Conservation (phyloP, 495 filamentous ascomycete species). For the Aspergillus biplanus region DNA sequence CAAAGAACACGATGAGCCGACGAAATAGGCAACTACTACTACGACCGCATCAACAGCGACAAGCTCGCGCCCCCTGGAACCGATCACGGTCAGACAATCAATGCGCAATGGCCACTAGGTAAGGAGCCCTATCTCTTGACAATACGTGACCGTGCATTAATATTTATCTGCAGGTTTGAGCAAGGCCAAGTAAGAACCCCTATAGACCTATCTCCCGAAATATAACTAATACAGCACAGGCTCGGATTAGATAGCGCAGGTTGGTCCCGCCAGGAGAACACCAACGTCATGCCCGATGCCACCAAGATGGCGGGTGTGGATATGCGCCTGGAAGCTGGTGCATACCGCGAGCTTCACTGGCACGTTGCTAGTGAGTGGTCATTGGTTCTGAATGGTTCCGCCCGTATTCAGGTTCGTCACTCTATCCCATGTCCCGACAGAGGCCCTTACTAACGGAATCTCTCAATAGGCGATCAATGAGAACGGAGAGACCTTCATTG, state of each 20-base stretch:
- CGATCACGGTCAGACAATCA: constrained; percentile 63
- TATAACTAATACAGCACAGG: constrained; percentile 25
- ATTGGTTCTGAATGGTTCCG: constrained; percentile 65
- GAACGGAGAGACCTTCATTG: constrained; percentile 65
- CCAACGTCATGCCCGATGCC: constrained; percentile 63
- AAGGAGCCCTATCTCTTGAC: constrained; percentile 12
- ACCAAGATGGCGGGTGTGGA: constrained; percentile 75
- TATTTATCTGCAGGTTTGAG: constrained; percentile 48
- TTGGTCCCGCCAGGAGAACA: constrained; percentile 72
- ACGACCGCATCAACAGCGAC: constrained; percentile 69
- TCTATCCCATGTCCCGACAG: background rate
- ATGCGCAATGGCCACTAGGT: constrained; percentile 75
- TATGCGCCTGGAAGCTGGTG: constrained; percentile 70
- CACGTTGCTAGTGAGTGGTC: constrained; percentile 72
- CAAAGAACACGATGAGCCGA: background rate
- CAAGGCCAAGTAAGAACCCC: constrained; percentile 51
- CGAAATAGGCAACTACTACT: constrained; percentile 53
- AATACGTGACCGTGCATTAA: too few species aligned
- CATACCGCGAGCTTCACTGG: constrained; percentile 75
- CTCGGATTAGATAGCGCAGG: constrained; percentile 61
- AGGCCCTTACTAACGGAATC: background rate
- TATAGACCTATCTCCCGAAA: background rate
- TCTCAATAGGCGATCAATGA: constrained; percentile 57
- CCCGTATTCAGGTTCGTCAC: constrained; percentile 49
- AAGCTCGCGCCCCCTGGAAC: constrained; percentile 68